Base-by-base conservation (phyloP, 371 early-diverging fungal species). In the Mortierella sp. region DNA sequence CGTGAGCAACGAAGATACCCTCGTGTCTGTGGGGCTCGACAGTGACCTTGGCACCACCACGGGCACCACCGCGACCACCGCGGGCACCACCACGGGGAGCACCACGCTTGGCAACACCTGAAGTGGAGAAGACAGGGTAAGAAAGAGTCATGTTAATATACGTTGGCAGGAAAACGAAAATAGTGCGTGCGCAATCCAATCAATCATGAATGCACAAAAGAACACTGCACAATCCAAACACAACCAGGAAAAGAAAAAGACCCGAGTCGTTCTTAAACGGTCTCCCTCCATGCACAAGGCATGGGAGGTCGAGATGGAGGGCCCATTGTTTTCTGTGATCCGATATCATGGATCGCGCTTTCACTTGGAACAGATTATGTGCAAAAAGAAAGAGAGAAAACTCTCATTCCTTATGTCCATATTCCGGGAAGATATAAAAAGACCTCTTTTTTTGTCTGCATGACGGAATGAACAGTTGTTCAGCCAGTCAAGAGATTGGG, bases 11-110 rank as follows among this genome's bases (percentile, higher is more conserved):
- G 88, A 98, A 99, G 87, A 99, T 96, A 89, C 94, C 94, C 85
- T 95, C 96, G 92, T 99, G 99, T 91, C 99, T 95, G 89, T 98
- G 98, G 65, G 99, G 99, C 91, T 98, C 98, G 78, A 99, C 93
- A 73, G 99, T 93, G 58, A 99, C 97, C 92, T 96, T 97, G 89
- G 95, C 92, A 45, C 97, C 89, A 75, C 93, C 91, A 21, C 96
- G 92, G 38, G 90, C 94, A 42, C 93, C 92, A 84, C 94, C 89
- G 26, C 88, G 89, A 47, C 88, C 92, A 81, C 93, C 93, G 73
- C 91, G 89, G 50, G 79, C 88, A 26, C 88, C 88, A 47, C 90
- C 89, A 55, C 90, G 84, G 74, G 90, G 89, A 80, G 85, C 90
- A 74, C 90, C 90, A 57, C 82, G 88, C 88, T 88, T 91, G 82